These are phyloP conservation scores for Aspergillus tamarii DNA, from an alignment of 2,329 filamentous ascomycete genomes.

Conservation along the genomic window DNA sequence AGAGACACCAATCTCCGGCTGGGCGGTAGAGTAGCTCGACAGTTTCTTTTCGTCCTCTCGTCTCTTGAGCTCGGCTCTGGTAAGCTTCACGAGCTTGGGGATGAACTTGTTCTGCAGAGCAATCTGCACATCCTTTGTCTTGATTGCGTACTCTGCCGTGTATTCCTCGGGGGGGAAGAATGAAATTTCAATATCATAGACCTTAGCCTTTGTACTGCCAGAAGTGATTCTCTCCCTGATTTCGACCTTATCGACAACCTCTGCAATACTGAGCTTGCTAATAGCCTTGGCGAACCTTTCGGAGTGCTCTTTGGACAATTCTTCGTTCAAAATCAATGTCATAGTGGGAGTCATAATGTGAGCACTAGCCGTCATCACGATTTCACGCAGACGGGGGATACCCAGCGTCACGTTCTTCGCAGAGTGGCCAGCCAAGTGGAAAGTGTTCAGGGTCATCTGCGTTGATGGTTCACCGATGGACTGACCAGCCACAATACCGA, in stretches of 20 bases:
- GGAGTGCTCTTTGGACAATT: constrained; percentile 68
- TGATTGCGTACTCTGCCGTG: constrained; percentile 80
- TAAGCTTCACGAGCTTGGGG: constrained; percentile 68
- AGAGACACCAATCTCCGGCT: constrained; percentile 74
- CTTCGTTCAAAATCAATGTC: constrained; percentile 75
- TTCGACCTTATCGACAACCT: constrained; percentile 78
- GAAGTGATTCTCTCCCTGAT: constrained; percentile 79
- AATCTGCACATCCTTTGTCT: constrained; percentile 72
- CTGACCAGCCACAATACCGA: constrained; percentile 94
- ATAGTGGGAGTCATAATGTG: constrained; percentile 80
- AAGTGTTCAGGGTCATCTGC: constrained; percentile 99
- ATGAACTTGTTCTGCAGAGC: constrained; percentile 83
- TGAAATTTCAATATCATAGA: constrained; percentile 78
- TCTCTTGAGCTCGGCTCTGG: constrained; percentile 78
- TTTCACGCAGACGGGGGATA: constrained; percentile 96
- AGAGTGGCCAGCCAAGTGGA: constrained; percentile 98
- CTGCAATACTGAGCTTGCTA: constrained; percentile 79
- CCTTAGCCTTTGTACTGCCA: constrained; percentile 74
- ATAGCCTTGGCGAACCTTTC: constrained; percentile 90
- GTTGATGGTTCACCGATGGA: constrained; percentile 97
- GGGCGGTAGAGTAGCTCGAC: constrained; percentile 64
- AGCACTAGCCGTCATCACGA: constrained; percentile 93
- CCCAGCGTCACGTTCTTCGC: constrained; percentile 98
- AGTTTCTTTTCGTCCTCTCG: constrained; percentile 64
- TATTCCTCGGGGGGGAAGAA: constrained; percentile 89